Base-by-base conservation (phyloP, 495 filamentous ascomycete species). In the Aspergillus sparsus region DNA sequence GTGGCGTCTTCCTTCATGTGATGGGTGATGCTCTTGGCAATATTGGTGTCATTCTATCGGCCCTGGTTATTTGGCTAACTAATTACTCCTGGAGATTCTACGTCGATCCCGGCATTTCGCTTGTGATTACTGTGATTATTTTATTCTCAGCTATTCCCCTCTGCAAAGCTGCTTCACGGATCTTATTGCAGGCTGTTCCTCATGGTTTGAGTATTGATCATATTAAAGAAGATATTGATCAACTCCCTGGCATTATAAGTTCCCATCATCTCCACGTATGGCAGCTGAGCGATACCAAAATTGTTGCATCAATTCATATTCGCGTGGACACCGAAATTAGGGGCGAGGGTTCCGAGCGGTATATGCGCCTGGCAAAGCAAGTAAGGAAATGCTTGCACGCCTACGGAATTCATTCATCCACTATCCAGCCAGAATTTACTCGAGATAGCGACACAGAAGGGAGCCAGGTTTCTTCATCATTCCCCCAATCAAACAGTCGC, bases 251-350 rank as follows among this genome's bases (percentile, higher is more conserved):
- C 45, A 86, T 98, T 36, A 76, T 91, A 61, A 89, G 88, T 68
- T 94, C 92, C 58, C 94, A 98, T 74, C 92, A 98, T 67, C 80
- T 98, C 10, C 94, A 98, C 71, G 92, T 98, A 60, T 98, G 94
- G 94, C 93, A 97, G 71, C 83, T 98, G 32, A 94, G 87, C 44
- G 93, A 97, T 67, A 91, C 92, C 11, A 96, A 97, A 75, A 80
- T 95, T 35, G 87, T 98, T 16, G 92, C 95, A 5, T 91, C 88
- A 0, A 82, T 98, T 66, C 94, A 98, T 70, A 89, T 98, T 49
- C 90, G 95, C 68, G 88, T 98, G 11, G 86, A 85, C 39, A 88
- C 85, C 31, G 87, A 92, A 66, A 83, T 86, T 72, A 82, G 87
- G 65, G 85, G 83, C 64, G 85, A 85, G 45, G 86, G 86, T 6